phyloP scores from a whole-genome alignment of 352 stramenopile species.

The Pythium myriotylum region DNA sequence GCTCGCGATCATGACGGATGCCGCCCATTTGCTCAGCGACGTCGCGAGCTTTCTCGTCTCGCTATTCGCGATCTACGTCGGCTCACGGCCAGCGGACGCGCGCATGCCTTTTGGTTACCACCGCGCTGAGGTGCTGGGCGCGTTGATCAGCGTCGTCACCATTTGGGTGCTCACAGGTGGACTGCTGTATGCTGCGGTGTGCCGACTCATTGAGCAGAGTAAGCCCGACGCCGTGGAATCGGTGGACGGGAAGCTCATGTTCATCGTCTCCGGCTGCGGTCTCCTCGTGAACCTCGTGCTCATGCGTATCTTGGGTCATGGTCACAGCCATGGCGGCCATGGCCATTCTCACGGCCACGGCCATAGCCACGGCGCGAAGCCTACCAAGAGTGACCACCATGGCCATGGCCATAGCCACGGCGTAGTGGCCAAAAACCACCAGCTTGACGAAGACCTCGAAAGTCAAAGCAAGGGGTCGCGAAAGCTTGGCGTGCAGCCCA shows the following conservation, averaged over 20 bases:
- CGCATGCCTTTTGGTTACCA: constrained; percentile 95
- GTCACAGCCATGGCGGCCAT: constrained; percentile 51
- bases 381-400: constrained; percentile 33
- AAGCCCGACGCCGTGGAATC: constrained; percentile 41
- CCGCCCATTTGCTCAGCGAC: constrained; percentile 79
- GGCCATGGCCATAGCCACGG: constrained; percentile 28
- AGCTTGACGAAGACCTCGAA: constrained; percentile 29
- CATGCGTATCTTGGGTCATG: constrained; percentile 90
- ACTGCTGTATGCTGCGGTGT: constrained; percentile 91
- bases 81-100: constrained; percentile 51
- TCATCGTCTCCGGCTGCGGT: constrained; percentile 91
- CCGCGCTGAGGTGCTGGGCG: constrained; percentile 95
- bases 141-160: constrained; percentile 92
- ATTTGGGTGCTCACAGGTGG: constrained; percentile 94
- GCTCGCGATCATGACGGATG: constrained; percentile 95
- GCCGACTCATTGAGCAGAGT: constrained; percentile 67
- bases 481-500: constrained; percentile 38
- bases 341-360: constrained; percentile 55
- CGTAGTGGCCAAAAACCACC: constrained; percentile 21
- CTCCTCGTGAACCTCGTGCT: constrained; percentile 95
- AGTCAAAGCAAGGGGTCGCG: constrained; percentile 19
- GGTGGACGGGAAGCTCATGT: constrained; percentile 96
- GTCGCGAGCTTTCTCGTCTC: constrained; percentile 81
- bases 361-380: constrained; percentile 40
- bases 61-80: constrained; percentile 82